Evolutionary conservation across 2,329 filamentous ascomycete species (phyloP).

Genomic region (Hymenoscyphus occultus): DNA sequence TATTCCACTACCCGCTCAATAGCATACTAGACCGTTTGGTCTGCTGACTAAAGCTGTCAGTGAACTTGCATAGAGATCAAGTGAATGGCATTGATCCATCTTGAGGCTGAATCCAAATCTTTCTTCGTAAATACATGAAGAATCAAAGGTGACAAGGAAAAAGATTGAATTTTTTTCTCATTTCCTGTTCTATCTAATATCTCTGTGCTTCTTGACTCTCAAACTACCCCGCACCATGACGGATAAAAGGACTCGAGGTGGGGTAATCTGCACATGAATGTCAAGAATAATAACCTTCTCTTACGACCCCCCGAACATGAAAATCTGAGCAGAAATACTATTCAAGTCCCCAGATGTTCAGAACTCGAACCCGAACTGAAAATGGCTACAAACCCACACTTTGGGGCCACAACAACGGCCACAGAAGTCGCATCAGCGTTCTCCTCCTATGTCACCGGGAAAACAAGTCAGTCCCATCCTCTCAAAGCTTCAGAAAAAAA

Average conservation of each 20-base stretch:
- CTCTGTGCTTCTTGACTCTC: too few species aligned
- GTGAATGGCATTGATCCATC: too few species aligned
- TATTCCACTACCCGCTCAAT: not conserved
- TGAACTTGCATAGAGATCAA: too few species aligned
- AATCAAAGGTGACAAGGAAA: too few species aligned
- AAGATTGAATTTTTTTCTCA: too few species aligned
- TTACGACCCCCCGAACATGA: not conserved
- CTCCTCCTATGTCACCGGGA: constrained; percentile 33
- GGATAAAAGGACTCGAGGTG: too few species aligned
- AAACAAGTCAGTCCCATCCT: constrained; percentile 28
- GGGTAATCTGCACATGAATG: not conserved
- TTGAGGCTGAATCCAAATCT: too few species aligned
- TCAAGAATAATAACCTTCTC: not conserved
- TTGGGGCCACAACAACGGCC: constrained; percentile 37
- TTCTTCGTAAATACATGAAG: too few species aligned
- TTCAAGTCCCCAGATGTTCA: not conserved
- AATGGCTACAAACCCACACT: constrained; percentile 26
- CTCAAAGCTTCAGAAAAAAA: not conserved
- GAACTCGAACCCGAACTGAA: not conserved
- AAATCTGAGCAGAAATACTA: not conserved
- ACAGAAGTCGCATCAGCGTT: constrained; percentile 37
- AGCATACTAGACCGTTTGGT: too few species aligned
- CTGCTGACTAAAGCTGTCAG: too few species aligned
- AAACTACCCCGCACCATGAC: too few species aligned
- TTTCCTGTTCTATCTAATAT: too few species aligned